A percentile compares a stretch with the other conserved stretches of the same genome.
Evolutionary conservation across 345 rosid genomes (phyloP).

Genomic region (Eucalyptus regnans): DNA sequence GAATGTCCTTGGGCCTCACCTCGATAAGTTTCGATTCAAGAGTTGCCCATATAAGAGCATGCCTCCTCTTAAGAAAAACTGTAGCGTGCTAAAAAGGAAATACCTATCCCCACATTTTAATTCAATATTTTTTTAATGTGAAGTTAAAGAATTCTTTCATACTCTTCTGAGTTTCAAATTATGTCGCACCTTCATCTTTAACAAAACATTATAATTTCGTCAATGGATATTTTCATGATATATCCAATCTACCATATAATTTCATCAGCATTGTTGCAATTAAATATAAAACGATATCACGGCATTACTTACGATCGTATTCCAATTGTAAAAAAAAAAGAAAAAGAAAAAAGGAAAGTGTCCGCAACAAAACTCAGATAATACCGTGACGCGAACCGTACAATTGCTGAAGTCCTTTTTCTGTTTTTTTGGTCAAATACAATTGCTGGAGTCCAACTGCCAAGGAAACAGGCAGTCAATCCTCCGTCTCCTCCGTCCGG

Average conservation of each 20-base stretch:
- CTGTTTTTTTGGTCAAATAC: too few species aligned
- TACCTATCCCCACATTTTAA: neutral
- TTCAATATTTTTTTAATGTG: rapidly evolving
- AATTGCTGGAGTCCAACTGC: too few species aligned
- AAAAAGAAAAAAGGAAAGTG: neutral
- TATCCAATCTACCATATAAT: too few species aligned
- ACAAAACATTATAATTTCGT: neutral
- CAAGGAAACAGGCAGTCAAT: too few species aligned
- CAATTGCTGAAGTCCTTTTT: neutral
- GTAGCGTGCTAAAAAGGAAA: too few species aligned
- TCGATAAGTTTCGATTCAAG: too few species aligned
- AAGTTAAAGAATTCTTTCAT: neutral
- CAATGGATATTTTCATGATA: neutral
- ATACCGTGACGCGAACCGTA: neutral
- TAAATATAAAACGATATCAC: neutral
- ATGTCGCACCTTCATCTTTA: neutral
- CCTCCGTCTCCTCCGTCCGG: neutral
- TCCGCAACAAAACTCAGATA: too few species aligned
- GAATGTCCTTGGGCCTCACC: neutral
- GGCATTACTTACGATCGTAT: too few species aligned
- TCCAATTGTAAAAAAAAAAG: too few species aligned
- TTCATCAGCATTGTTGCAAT: too few species aligned
- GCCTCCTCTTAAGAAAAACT: too few species aligned
- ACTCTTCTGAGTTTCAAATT: neutral
- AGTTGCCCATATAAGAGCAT: neutral